phyloP scores from a whole-genome alignment of 176 grass and related monocot genomes.

The Otatea glauca region DNA sequence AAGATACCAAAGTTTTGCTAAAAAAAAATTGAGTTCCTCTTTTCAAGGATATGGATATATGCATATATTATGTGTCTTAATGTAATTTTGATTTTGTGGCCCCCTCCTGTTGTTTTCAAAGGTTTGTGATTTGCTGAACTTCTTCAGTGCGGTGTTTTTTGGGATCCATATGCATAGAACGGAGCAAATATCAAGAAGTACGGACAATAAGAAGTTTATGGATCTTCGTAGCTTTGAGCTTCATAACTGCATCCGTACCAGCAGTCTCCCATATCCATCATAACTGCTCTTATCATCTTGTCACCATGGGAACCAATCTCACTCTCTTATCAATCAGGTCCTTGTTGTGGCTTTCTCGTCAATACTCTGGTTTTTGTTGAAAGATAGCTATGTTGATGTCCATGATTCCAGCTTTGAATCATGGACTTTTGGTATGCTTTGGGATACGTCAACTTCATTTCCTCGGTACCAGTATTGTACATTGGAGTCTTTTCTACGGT shows the following conservation, averaged over 20 bases:
- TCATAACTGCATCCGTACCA: conserved; percentile 4
- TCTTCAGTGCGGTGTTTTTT: conserved; percentile 81
- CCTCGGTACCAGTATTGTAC: conserved; percentile 95
- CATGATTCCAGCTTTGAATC: conserved; percentile 54
- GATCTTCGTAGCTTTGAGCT: conserved; percentile 84
- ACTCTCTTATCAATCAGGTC: conserved; percentile 58
- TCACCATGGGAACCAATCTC: conserved; percentile 8
- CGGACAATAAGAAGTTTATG: conserved; percentile 78
- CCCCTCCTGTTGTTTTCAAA: conserved; percentile 38
- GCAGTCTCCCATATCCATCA: too few species aligned
- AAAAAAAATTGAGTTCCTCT: not conserved
- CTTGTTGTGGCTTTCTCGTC: conserved; percentile 79
- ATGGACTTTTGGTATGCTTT: conserved; percentile 58
- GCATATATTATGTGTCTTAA: not conserved
- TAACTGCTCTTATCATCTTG: not conserved
- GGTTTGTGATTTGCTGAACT: conserved; percentile 81
- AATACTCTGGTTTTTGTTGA: conserved; percentile 77
- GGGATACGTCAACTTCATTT: conserved; percentile 71
- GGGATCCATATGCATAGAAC: conserved; percentile 94
- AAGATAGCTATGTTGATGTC: conserved; percentile 56
- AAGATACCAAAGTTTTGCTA: not conserved
- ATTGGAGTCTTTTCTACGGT: conserved; percentile 81
- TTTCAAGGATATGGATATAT: conserved; percentile 14
- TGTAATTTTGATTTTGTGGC: not conserved
- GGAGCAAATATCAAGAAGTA: conserved; percentile 83